Base-by-base conservation (phyloP, 2,329 filamentous ascomycete species). In the Pochonia chlamydosporia region DNA sequence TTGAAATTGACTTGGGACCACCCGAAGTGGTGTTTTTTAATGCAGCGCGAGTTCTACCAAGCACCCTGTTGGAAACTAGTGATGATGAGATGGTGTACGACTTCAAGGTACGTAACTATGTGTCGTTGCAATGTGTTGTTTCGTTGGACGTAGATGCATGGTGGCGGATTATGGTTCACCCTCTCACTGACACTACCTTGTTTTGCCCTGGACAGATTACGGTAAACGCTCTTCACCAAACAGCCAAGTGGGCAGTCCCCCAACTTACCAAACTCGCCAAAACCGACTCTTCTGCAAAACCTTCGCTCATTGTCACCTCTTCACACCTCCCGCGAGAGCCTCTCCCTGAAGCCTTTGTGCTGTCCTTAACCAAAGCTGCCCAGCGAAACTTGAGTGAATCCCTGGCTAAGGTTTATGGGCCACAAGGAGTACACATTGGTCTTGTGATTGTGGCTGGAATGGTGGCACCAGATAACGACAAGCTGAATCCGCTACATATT, bases 21-120 rank as follows among this genome's bases (percentile, higher is more conserved):
- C 59, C 76, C 2, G 71, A 76, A 40, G 71, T 70, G 20, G 63
- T 79, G 3, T 68, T 76, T 37, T 79, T 72, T 64, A 79, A 79
- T 52, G 74, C 75, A 1, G 76, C 75, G 3, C 59, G 71, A 1
- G 70, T 79, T 1, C 64, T 64, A 6, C 64, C 67, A 0, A 68
- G 65, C 21, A 59, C 64, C 3, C 61, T 74, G 1, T 57, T 78
- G 6, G 62, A 67, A 28, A 68, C 70, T 42, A 56, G 54, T 2
- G 63, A 72, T 2, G 61, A 68, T 37, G 69, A 73, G 14, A 69
- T 79, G 9, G 61, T 76, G 24, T 63, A 69, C 44, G 75, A 79
- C 47, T 71, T 78, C 45, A 71, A 68, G 56, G 74, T 77, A 56
- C 18, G 49, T 47, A 25, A 18, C 28, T 14, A 11, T 10, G 33